These are phyloP conservation scores for Fagus sylvatica DNA, from an alignment of 306 rosid genomes.

Conservation along the genomic window DNA sequence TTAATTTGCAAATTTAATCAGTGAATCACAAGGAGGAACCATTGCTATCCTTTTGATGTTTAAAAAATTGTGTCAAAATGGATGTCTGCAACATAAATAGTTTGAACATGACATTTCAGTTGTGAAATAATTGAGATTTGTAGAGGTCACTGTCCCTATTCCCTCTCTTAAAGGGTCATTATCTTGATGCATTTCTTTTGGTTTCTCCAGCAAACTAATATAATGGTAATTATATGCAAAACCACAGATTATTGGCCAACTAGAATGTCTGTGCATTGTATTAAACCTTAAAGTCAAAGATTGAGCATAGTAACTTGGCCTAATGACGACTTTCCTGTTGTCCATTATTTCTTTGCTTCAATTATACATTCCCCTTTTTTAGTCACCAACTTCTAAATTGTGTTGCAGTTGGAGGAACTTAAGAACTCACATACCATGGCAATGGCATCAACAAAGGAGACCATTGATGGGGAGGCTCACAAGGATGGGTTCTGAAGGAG, in stretches of 20 bases:
- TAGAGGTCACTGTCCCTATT: too few species aligned
- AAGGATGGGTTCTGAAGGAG: slow-evolving; percentile 45
- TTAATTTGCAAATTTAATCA: not conserved
- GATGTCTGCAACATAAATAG: not conserved
- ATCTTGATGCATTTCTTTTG: too few species aligned
- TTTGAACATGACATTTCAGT: too few species aligned
- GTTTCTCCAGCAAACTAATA: not conserved
- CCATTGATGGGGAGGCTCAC: slow-evolving; percentile 47
- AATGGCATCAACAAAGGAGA: slow-evolving; percentile 49
- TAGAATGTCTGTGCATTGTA: not conserved
- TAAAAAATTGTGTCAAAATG: not conserved
- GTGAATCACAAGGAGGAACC: not conserved
- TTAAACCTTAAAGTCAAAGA: not conserved
- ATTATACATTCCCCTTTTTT: not conserved
- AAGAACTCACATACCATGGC: slow-evolving; percentile 43
- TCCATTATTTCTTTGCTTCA: slow-evolving; percentile 12
- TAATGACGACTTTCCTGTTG: slow-evolving; percentile 2
- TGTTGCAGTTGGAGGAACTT: slow-evolving; percentile 68
- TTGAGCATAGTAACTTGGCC: not conserved
- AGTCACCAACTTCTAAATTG: slow-evolving; percentile 11
- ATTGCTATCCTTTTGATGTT: not conserved
- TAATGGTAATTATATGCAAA: not conserved
- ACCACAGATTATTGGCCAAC: not conserved
- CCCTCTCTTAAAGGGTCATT: too few species aligned
- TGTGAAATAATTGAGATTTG: too few species aligned